phyloP scores from a whole-genome alignment of 2,329 filamentous ascomycete species.

The Penicillium sp. region DNA sequence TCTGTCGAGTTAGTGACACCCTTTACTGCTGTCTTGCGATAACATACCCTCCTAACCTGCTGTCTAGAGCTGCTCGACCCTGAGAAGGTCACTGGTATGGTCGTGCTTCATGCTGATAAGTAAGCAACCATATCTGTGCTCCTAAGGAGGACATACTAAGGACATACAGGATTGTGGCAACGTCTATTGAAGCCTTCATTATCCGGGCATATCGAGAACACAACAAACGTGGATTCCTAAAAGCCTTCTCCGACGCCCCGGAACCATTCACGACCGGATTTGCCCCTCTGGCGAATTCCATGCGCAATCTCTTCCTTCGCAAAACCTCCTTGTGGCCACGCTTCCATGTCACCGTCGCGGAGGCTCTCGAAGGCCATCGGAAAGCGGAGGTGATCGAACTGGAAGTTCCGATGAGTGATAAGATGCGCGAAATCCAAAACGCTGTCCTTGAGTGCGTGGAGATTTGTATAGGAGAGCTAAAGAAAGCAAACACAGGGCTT shows the following conservation, averaged over 20 bases:
- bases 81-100: constrained; percentile 73
- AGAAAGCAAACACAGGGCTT: constrained; percentile 77
- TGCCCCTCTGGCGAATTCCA: constrained; percentile 75
- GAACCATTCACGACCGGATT: constrained; percentile 86
- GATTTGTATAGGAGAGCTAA: constrained; percentile 83
- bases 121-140: too few relatives aligned
- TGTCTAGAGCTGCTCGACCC: constrained; percentile 57
- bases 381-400: constrained; percentile 96
- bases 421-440: constrained; percentile 87
- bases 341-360: constrained; percentile 82
- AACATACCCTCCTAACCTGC: too few relatives aligned
- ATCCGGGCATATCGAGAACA: constrained; percentile 85
- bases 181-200: constrained; percentile 89
- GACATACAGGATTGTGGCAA: constrained; percentile 71
- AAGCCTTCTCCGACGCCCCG: constrained; percentile 88
- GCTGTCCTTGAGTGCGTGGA: constrained; percentile 94
- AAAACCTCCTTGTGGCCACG: constrained; percentile 86
- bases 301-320: constrained; percentile 82
- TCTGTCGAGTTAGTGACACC: constrained; percentile 51
- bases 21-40: too few relatives aligned
- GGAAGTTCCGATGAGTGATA: constrained; percentile 89
- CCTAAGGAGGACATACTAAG: too few relatives aligned
- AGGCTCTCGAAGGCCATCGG: constrained; percentile 78
- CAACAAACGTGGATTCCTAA: constrained; percentile 88
- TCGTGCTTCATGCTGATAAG: constrained; percentile 81